phyloP scores from a whole-genome alignment of 768 basidiomycete species.

The Leccinellum luteum region DNA sequence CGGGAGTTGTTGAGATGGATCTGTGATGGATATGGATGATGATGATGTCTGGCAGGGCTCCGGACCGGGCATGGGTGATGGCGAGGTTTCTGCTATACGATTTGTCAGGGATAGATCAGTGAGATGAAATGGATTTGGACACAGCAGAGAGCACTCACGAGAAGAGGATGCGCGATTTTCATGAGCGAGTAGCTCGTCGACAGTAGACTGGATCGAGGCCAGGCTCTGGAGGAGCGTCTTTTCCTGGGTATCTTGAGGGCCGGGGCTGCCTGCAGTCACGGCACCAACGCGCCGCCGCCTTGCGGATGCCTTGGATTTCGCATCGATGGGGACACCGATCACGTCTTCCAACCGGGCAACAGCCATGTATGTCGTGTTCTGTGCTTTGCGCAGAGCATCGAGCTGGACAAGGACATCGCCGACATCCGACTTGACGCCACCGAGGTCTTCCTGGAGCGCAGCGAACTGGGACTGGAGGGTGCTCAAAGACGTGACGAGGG shows the following conservation, averaged over 20 bases:
- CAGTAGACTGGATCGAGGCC: slow-evolving; percentile 19
- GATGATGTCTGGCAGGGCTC: neutral
- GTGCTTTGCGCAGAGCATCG: slow-evolving; percentile 11
- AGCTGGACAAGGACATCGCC: slow-evolving; percentile 17
- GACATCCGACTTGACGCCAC: slow-evolving; percentile 10
- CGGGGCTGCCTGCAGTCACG: neutral
- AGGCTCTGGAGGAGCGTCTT: slow-evolving; percentile 13
- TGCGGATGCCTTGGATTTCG: neutral
- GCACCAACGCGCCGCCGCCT: neutral
- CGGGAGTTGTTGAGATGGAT: neutral
- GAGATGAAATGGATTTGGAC: neutral
- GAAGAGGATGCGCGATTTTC: neutral
- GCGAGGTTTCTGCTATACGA: neutral
- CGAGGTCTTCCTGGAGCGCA: slow-evolving; percentile 9
- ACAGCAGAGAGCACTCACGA: slow-evolving; percentile 10
- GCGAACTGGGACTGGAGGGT: slow-evolving; percentile 17
- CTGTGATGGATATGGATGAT: neutral
- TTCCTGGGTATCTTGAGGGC: neutral
- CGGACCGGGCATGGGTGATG: neutral
- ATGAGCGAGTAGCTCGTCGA: slow-evolving; percentile 20
- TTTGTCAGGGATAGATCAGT: neutral
- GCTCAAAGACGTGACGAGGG: neutral
- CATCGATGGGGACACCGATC: slow-evolving; percentile 9
- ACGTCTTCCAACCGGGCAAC: slow-evolving; percentile 13
- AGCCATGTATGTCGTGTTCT: slow-evolving; percentile 7